Percentiles rank a stretch among this genome's conserved stretches.
Conservation (phyloP, 2,329 filamentous ascomycete species). For the Clonostachys byssicola region DNA sequence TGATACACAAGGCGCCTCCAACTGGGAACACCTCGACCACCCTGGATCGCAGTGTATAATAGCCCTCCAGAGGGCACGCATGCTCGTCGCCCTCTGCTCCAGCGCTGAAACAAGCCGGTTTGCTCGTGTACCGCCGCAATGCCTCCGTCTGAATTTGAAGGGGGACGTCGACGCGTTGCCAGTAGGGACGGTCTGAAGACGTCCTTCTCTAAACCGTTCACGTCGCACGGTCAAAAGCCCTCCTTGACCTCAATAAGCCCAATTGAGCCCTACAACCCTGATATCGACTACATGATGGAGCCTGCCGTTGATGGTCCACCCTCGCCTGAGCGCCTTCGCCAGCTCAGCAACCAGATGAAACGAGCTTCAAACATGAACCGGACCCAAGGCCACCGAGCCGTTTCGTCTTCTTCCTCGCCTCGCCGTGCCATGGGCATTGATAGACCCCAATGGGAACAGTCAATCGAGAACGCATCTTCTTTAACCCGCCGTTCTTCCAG, state of each 20-base stretch:
- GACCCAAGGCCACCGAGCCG: slow-evolving; percentile 23
- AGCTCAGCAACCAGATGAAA: slow-evolving; percentile 55
- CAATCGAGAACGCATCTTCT: slow-evolving; percentile 35
- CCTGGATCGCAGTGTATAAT: background rate
- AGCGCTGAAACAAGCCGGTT: background rate
- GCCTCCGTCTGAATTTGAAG: no score
- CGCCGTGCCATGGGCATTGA: slow-evolving; percentile 35
- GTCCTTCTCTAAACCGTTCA: background rate
- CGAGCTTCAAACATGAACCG: slow-evolving; percentile 37
- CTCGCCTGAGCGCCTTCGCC: slow-evolving; percentile 55
- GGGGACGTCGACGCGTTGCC: no score
- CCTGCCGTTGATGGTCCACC: slow-evolving; percentile 58
- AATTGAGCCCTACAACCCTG: slow-evolving; percentile 5
- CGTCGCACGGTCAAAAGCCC: slow-evolving; percentile 2
- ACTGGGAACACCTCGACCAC: background rate
- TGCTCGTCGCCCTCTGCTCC: slow-evolving; percentile 5
- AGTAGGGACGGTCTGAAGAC: no score
- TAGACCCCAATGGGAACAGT: slow-evolving; percentile 43
- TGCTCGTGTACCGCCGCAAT: background rate
- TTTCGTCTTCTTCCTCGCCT: slow-evolving; percentile 53
- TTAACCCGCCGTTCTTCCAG: slow-evolving; percentile 54
- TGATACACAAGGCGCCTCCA: no score
- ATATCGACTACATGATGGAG: slow-evolving; percentile 42
- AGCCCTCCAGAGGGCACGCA: slow-evolving; percentile 3
- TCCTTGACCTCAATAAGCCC: slow-evolving; percentile 8